A percentile compares a stretch with the other conserved stretches of the same genome.
phyloP scores from a whole-genome alignment of 768 basidiomycete genomes.

The Ramaria rubella region DNA sequence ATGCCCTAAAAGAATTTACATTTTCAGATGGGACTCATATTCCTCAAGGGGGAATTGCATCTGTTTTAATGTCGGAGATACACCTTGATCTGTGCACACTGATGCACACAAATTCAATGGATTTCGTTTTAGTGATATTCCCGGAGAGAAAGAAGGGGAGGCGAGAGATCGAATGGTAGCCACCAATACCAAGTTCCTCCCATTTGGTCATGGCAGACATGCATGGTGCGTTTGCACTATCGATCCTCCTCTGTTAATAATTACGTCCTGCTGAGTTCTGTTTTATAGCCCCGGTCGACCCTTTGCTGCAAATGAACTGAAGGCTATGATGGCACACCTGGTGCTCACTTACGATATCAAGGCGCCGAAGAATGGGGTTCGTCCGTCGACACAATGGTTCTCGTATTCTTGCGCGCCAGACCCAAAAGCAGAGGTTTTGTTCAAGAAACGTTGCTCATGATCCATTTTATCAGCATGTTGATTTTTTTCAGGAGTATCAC shows the following conservation, averaged over 20 bases:
- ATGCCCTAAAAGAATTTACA: conserved; percentile 13
- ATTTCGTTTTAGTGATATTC: conserved; percentile 12
- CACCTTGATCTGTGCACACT: conserved; percentile 15
- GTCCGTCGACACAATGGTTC: conserved; percentile 25
- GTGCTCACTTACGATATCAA: conserved; percentile 36
- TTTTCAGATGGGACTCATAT: conserved; percentile 16
- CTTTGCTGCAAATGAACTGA: conserved; percentile 41
- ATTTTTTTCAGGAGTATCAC: too few species aligned
- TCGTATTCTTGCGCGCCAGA: conserved; percentile 25
- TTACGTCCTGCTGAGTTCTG: background rate
- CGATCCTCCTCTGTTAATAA: background rate
- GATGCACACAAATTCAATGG: conserved; percentile 14
- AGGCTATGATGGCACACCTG: conserved; percentile 38
- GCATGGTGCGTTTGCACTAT: conserved; percentile 9
- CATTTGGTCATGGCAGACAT: conserved; percentile 10
- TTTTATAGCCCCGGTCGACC: conserved; percentile 37
- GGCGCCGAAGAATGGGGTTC: conserved; percentile 26
- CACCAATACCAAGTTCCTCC: conserved; percentile 4
- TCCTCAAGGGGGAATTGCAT: conserved; percentile 20
- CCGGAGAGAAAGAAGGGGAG: background rate
- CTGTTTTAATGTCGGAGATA: conserved; percentile 7
- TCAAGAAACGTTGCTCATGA: conserved; percentile 2
- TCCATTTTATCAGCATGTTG: too few species aligned
- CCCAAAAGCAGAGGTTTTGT: conserved; percentile 17
- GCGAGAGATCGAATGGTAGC: conserved; percentile 16